Base-by-base conservation (phyloP, 768 basidiomycete genomes). In the Tylopilus balloui region DNA sequence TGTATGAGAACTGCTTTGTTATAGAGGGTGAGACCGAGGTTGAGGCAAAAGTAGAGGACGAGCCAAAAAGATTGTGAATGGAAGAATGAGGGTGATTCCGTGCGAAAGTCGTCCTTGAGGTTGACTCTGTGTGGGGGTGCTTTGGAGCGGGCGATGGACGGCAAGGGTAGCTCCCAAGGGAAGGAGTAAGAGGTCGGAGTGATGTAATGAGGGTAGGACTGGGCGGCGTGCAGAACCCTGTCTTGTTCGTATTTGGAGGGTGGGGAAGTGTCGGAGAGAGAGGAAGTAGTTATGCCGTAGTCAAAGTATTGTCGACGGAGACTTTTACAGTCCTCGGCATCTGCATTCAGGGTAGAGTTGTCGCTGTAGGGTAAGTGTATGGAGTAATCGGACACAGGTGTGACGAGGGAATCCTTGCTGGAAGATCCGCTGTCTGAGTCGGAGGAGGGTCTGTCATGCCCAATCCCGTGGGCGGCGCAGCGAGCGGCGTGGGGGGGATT, bases 1-100 rank as follows among this genome's bases (percentile, higher is more conserved):
- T 78, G 81, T 45, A 89, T 84, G 53, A 99, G 82, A 15, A 98
- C 84, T 31, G 81, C 77, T 69, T 99, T 99, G 78, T 99, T 99
- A 70, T 91, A 96, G 37, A 99, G 73, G 8, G 95, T 98, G 55
- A 99, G 79, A 11, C 81, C 78, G 24, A 98, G 83, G 69, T 97
- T 98, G 77, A 94, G 87, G 52, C 72, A 66, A 62, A 99, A 97
- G 72, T 96, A 98, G 52, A 91, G 73, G 4, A 67, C 57, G 15
- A 97, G 78, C 90, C 90, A 93, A 45, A 75, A 71, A 1, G 67
- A 56, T 20, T 69, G 62, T 4, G 69, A 71, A 4, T 59, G 54
- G 45, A 52, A 58, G 49, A 66, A 63, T 3, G 58, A 51, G 24
- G 52, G 47, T 0, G 57, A 32, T 8, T 66, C 54, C 6, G 40